These are phyloP conservation scores for Heliamphora exappendiculata DNA, from an alignment of 148 eudicot species.

Conservation along the genomic window DNA sequence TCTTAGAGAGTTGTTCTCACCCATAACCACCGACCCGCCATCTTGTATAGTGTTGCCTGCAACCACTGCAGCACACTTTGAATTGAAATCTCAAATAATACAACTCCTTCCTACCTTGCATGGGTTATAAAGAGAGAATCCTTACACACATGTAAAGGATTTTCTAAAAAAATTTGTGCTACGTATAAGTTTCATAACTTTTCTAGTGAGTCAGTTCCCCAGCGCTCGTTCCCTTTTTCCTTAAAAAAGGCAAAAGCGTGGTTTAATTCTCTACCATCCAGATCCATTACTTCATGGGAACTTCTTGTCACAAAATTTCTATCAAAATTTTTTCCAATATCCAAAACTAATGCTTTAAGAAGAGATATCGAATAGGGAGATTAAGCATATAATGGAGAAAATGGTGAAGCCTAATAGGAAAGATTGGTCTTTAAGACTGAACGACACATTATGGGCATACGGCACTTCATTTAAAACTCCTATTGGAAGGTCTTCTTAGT, in stretches of 20 bases:
- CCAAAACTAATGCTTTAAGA: background rate
- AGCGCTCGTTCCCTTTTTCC: background rate
- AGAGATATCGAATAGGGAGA: background rate
- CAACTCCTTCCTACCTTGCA: background rate
- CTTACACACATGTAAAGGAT: background rate
- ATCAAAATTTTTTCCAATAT: background rate
- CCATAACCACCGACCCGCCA: too few species aligned
- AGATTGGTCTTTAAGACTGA: conserved; percentile 10
- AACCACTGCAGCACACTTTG: background rate
- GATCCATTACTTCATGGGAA: background rate
- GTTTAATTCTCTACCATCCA: background rate
- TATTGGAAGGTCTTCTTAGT: background rate
- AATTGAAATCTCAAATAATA: background rate
- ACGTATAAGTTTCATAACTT: background rate
- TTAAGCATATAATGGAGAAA: background rate
- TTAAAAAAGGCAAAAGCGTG: background rate
- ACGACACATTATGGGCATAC: conserved; percentile 10
- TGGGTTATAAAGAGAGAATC: background rate
- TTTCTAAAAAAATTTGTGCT: background rate
- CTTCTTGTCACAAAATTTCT: background rate
- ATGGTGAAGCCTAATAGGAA: background rate
- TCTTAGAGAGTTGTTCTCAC: too few species aligned
- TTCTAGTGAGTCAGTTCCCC: background rate
- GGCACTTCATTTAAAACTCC: conserved; percentile 1
- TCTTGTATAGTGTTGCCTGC: background rate